Evolutionary conservation across 352 stramenopile genomes (phyloP).

Genomic region (Lagenidium giganteum): DNA sequence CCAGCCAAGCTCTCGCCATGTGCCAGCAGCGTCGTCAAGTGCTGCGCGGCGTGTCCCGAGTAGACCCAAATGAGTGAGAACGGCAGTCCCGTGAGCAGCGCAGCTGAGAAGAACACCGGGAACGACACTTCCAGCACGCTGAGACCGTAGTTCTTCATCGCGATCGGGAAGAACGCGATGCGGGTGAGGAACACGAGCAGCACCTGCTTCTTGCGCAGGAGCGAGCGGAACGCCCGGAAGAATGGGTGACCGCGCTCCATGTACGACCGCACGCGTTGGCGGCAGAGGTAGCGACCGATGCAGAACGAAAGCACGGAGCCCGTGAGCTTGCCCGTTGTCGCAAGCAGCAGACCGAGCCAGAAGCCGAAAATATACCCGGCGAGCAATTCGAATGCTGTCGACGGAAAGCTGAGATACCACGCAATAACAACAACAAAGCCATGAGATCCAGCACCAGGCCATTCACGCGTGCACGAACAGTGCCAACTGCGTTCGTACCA

Average conservation of each 20-base stretch:
- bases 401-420: constrained; percentile 49
- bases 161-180: constrained; percentile 79
- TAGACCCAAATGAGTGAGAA: constrained; percentile 81
- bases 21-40: constrained; percentile 45
- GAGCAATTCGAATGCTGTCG: constrained; percentile 71
- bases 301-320: constrained; percentile 63
- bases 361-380: constrained; percentile 79
- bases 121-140: constrained; percentile 75
- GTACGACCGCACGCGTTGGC: constrained; percentile 52
- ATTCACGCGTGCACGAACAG: background rate
- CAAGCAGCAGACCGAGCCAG: constrained; percentile 57
- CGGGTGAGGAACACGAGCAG: constrained; percentile 79
- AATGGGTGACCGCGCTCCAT: constrained; percentile 67
- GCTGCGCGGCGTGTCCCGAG: constrained; percentile 59
- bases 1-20: constrained; percentile 30
- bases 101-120: constrained; percentile 53
- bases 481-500: constrained; percentile 5
- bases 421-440: background rate
- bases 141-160: constrained; percentile 83
- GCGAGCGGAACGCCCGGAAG: constrained; percentile 60
- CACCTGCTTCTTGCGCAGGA: constrained; percentile 53
- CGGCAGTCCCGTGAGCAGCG: constrained; percentile 55
- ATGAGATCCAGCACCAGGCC: constrained; percentile 1
- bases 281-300: constrained; percentile 67
- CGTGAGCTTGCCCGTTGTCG: constrained; percentile 57